These are phyloP conservation scores for Astrothelium macrocarpum DNA, from an alignment of 495 filamentous ascomycete genomes.

Conservation along the genomic window DNA sequence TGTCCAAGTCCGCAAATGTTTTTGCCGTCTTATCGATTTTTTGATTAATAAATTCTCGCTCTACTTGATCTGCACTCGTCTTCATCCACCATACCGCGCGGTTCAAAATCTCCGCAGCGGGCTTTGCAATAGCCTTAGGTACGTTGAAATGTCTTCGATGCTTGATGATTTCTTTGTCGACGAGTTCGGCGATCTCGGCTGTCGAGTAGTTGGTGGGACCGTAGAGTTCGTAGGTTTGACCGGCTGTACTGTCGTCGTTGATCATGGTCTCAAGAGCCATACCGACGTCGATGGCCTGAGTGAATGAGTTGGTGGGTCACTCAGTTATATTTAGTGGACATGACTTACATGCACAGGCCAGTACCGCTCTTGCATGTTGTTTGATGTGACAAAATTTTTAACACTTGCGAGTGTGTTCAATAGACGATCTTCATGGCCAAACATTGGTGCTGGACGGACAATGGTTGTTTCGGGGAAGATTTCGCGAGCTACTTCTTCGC, in stretches of 20 bases:
- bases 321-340: no score
- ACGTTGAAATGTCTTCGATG: constrained; percentile 84
- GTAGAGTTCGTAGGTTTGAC: constrained; percentile 89
- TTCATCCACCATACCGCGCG: constrained; percentile 78
- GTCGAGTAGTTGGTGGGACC: constrained; percentile 89
- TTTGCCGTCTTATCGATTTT: constrained; percentile 82
- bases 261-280: constrained; percentile 79
- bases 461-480: constrained; percentile 99
- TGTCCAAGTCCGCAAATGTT: constrained; percentile 89
- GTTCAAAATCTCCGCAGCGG: constrained; percentile 62
- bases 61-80: constrained; percentile 74
- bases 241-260: constrained; percentile 78
- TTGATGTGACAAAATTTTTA: constrained; percentile 75
- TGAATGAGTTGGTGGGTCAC: no score
- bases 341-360: constrained; percentile 57
- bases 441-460: constrained; percentile 87
- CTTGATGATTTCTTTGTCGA: constrained; percentile 88
- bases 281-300: constrained; percentile 67
- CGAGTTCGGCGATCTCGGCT: constrained; percentile 73
- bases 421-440: constrained; percentile 87
- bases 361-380: constrained; percentile 83
- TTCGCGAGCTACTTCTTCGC: constrained; percentile 70
- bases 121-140: constrained; percentile 68
- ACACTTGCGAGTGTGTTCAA: constrained; percentile 73
- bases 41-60: constrained; percentile 91